Conservation (phyloP, 345 rosid genomes). For the Ailanthus altissimus region DNA sequence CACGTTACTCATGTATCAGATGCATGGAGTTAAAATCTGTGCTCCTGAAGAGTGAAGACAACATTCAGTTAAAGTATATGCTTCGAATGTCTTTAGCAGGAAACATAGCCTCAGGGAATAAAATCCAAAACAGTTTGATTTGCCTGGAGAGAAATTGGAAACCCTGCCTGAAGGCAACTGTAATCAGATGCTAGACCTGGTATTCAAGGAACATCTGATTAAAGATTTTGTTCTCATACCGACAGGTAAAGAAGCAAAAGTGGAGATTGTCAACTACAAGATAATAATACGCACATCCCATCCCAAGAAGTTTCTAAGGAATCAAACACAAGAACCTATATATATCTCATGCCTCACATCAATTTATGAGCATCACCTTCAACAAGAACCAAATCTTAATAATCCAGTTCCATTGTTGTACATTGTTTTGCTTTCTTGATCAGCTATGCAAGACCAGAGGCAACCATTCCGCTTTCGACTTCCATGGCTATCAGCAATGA, state of each 20-base stretch:
- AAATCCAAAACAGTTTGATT: background rate
- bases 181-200: conserved; percentile 44
- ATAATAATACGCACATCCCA: conserved; percentile 4
- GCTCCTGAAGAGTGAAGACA: background rate
- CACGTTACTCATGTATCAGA: background rate
- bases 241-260: conserved; percentile 31
- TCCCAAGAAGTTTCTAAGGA: conserved; percentile 36
- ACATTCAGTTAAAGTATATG: conserved; percentile 26
- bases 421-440: background rate
- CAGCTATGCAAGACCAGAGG: conserved; percentile 48
- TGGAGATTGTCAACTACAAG: conserved; percentile 24
- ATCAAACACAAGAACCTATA: conserved; percentile 27
- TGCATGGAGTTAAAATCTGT: background rate
- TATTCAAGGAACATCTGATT: conserved; percentile 32
- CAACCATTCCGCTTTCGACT: conserved; percentile 51
- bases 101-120: background rate
- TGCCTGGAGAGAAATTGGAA: background rate
- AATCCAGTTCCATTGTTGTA: background rate
- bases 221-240: conserved; percentile 17
- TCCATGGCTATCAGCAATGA: conserved; percentile 52
- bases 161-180: conserved; percentile 19
- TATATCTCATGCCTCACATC: conserved; percentile 14
- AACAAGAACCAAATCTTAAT: background rate
- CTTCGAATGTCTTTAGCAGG: conserved; percentile 10
- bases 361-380: background rate